These are phyloP conservation scores for Fomitiporia mediterranea DNA, from an alignment of 1,284 basidiomycete species.

Conservation along the genomic window DNA sequence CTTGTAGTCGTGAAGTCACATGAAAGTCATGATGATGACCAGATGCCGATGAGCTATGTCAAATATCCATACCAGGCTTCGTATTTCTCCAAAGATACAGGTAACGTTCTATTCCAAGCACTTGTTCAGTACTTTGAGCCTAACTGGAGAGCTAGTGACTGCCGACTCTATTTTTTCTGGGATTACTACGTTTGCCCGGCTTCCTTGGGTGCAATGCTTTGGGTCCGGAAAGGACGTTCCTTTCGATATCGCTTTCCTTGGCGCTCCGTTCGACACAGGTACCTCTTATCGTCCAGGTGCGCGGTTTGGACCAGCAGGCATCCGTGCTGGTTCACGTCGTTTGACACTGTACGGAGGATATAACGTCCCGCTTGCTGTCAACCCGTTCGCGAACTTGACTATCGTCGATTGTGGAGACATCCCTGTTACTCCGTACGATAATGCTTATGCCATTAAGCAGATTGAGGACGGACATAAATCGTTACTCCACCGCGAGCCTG, in stretches of 20 bases:
- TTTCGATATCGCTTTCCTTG: conserved; percentile 76
- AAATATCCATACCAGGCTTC: conserved; percentile 55
- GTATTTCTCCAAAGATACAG: conserved; percentile 53
- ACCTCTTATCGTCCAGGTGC: conserved; percentile 76
- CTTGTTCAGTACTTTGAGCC: no score
- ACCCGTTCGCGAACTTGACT: conserved; percentile 62
- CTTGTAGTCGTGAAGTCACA: conserved; percentile 32
- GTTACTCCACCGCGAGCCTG: conserved; percentile 55
- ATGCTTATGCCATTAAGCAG: conserved; percentile 64
- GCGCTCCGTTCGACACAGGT: conserved; percentile 75
- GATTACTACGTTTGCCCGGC: conserved; percentile 69
- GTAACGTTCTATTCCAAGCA: no score
- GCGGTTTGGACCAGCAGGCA: conserved; percentile 73
- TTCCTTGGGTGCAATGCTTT: conserved; percentile 72
- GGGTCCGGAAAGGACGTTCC: conserved; percentile 47
- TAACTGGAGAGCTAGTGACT: conserved; percentile 49
- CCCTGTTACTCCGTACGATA: conserved; percentile 61
- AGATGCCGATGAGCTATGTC: conserved; percentile 61
- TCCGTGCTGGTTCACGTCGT: conserved; percentile 69
- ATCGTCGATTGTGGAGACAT: conserved; percentile 72
- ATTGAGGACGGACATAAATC: conserved; percentile 65
- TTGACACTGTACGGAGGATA: conserved; percentile 71
- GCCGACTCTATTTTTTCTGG: conserved; percentile 70
- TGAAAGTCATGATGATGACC: conserved; percentile 40
- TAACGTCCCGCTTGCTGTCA: conserved; percentile 65